These are phyloP conservation scores for Ascosphaera apis DNA, from an alignment of 2,329 filamentous ascomycete species.

Conservation along the genomic window DNA sequence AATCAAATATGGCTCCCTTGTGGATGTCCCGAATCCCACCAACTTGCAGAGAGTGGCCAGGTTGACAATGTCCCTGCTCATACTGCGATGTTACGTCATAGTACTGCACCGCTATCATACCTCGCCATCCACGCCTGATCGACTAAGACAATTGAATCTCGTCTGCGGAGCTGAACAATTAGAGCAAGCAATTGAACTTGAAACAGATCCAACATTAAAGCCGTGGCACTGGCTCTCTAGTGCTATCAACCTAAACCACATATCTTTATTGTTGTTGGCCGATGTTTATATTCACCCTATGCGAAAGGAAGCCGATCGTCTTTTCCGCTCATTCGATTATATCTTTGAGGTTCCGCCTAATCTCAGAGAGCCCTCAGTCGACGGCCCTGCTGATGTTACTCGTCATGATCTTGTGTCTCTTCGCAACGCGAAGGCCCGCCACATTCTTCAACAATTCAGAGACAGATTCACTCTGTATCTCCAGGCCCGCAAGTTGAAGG, in stretches of 20 bases:
- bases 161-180: constrained; percentile 32
- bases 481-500: constrained; percentile 10
- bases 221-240: constrained; percentile 49
- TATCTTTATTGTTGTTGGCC: constrained; percentile 42
- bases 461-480: constrained; percentile 16
- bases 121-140: constrained; percentile 20
- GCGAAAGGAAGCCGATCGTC: constrained; percentile 36
- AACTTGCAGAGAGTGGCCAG: constrained; percentile 41
- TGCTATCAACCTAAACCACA: constrained; percentile 50
- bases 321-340: constrained; percentile 50
- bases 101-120: constrained; percentile 45
- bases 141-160: constrained; percentile 40
- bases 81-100: constrained; percentile 41
- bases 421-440: constrained; percentile 33
- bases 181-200: constrained; percentile 32
- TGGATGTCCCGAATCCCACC: constrained; percentile 28
- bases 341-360: constrained; percentile 37
- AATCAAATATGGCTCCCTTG: constrained; percentile 39
- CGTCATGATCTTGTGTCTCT: constrained; percentile 7
- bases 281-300: constrained; percentile 40
- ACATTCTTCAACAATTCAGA: constrained; percentile 38
- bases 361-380: constrained; percentile 17
- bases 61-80: constrained; percentile 40
- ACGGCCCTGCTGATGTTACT: constrained; percentile 2
- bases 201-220: constrained; percentile 27